phyloP scores from a whole-genome alignment of 116 monocot species.

The Iris pallida region DNA sequence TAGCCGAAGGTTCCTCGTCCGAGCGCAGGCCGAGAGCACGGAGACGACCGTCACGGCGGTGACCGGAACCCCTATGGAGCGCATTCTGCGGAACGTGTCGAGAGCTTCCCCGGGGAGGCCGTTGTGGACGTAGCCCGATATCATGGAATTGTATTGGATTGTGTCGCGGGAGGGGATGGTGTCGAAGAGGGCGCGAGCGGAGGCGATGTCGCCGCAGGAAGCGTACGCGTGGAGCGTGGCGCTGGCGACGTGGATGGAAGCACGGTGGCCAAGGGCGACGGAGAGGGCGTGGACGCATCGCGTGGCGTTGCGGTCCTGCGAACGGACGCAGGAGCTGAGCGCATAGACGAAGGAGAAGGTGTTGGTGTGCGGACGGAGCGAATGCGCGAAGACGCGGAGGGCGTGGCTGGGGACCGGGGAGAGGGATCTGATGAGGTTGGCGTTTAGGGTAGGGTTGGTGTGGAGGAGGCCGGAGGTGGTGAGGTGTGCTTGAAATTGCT shows the following conservation, averaged over 20 bases:
- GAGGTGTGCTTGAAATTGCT: constrained; percentile 40
- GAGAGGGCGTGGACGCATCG: constrained; percentile 1
- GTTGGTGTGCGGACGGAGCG: constrained; percentile 18
- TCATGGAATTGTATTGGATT: constrained; percentile 33
- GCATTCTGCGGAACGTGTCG: constrained; percentile 35
- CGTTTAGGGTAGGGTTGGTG: constrained; percentile 2
- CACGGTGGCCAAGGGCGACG: neutral
- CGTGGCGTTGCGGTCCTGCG: neutral
- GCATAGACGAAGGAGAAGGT: constrained; percentile 11
- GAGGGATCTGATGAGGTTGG: constrained; percentile 5
- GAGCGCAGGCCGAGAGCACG: constrained; percentile 23
- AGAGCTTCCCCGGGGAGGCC: constrained; percentile 5
- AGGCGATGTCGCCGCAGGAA: constrained; percentile 23
- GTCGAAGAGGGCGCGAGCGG: constrained; percentile 19
- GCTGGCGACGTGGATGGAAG: constrained; percentile 1
- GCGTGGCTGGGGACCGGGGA: neutral
- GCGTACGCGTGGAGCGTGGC: constrained; percentile 31
- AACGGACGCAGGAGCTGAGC: constrained; percentile 7
- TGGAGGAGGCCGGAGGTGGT: constrained; percentile 28
- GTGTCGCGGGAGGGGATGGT: neutral
- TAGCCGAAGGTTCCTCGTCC: constrained; percentile 21
- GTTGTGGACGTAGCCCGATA: constrained; percentile 21
- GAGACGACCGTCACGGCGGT: constrained; percentile 33
- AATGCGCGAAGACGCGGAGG: constrained; percentile 6
- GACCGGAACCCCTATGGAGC: constrained; percentile 11